phyloP scores from a whole-genome alignment of 1,284 basidiomycete species.

The Salmacisia buchloeana region DNA sequence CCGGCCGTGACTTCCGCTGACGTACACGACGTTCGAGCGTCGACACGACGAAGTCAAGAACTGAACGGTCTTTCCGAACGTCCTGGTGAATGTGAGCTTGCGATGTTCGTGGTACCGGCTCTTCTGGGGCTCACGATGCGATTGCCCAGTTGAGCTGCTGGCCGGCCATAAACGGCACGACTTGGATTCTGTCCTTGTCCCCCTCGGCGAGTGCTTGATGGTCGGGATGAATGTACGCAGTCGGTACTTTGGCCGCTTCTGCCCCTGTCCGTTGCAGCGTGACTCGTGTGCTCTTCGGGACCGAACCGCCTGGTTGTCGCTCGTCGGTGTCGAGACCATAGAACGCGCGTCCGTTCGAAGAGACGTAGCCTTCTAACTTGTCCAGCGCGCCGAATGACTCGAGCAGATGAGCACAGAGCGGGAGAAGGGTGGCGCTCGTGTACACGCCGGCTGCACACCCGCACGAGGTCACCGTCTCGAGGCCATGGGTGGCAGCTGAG shows the following conservation, averaged over 20 bases:
- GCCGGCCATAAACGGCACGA: constrained; percentile 89
- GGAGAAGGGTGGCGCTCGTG: constrained; percentile 45
- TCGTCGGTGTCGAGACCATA: constrained; percentile 29
- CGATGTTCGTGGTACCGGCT: too few relatives aligned
- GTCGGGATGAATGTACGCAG: constrained; percentile 34
- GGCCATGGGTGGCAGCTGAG: constrained; percentile 36
- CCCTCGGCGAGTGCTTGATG: constrained; percentile 21
- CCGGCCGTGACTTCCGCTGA: too few relatives aligned
- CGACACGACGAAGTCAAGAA: too few relatives aligned
- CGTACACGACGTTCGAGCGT: too few relatives aligned
- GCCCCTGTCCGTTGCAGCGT: constrained; percentile 7
- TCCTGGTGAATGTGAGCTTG: too few relatives aligned
- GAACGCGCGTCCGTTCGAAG: constrained; percentile 40
- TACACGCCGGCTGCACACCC: constrained; percentile 49
- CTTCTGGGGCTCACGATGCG: too few relatives aligned
- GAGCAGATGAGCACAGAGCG: constrained; percentile 47
- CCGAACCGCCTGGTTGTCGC: constrained; percentile 12
- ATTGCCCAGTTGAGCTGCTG: constrained; percentile 78
- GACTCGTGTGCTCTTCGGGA: too few relatives aligned
- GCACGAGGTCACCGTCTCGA: constrained; percentile 22
- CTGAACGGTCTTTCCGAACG: too few relatives aligned
- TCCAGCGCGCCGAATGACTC: constrained; percentile 48
- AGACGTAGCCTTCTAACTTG: constrained; percentile 40
- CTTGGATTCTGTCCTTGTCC: constrained; percentile 51
- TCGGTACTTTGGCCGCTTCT: constrained; percentile 27